Evolutionary conservation across 2,329 filamentous ascomycete species (phyloP), one percentile per base, ranked within the genome.

Genomic region (Neurospora crassa): DNA sequence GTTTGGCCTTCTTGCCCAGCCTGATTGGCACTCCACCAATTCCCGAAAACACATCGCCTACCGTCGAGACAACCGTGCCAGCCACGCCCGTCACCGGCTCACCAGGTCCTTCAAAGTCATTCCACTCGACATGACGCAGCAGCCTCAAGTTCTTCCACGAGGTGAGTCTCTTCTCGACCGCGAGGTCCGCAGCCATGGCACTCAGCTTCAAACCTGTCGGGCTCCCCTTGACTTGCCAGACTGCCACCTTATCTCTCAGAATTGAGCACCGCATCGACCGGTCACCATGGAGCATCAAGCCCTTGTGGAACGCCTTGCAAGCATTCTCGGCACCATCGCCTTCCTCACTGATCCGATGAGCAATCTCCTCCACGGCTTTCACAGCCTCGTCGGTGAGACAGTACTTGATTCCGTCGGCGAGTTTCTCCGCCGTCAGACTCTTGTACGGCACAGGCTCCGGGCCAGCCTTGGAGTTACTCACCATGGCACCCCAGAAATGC

Each of bases 401-500:
- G 76, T 89, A 88, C 78, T 86, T 86, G 79, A 93, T 93, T 0
- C 90, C 91, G n/a, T 91, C 88, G 0, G 88, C 88, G 1, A 93
- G 80, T 63, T 86, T 88, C 72, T 92, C 88, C 0, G 84, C 85
- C 1, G 84, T 88, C 1, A 94, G 79, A 11, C 85, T 80, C 79
- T 92, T 92, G 80, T 92, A 91, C 0, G 90, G 90, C 10, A 92
- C 85, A 1, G 90, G 86, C 59, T 86, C 81, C 0, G 91, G 89
- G 0, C 91, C 91, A 0, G 90, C 91, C 37, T 86, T 86, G 1
- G 88, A 84, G 42, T 84, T 86, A 5, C 84, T 84, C 0, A 93
- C 84, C 88, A 92, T 92, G 20, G 84, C 83, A 2, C 91, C 91
- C 91, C 92, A 94, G 77, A 94, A 94, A 68, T 90, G 86, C 78